phyloP scores from a whole-genome alignment of 2,329 filamentous ascomycete species.

The Penicillium hesseltinei region DNA sequence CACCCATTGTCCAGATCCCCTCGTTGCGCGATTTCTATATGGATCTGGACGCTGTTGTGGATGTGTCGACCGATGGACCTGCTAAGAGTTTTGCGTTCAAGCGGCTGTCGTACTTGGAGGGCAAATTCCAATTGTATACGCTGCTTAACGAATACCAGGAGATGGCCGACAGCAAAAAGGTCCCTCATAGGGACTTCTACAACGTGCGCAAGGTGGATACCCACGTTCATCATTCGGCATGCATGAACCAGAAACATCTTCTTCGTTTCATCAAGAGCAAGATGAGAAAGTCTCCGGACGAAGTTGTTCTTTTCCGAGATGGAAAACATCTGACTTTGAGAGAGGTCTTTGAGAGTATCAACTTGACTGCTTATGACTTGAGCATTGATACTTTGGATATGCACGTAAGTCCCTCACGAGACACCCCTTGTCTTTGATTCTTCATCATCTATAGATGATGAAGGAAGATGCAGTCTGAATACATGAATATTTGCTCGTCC shows the following conservation, averaged over 20 bases:
- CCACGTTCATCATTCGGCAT: conserved; percentile 97
- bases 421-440: not conserved
- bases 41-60: conserved; percentile 81
- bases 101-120: conserved; percentile 90
- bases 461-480: not conserved
- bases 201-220: conserved; percentile 98
- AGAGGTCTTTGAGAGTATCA: conserved; percentile 97
- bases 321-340: conserved; percentile 85
- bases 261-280: conserved; percentile 99
- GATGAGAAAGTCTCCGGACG: conserved; percentile 97
- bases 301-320: conserved; percentile 88
- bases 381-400: conserved; percentile 99
- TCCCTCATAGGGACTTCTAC: conserved; percentile 97
- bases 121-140: conserved; percentile 92
- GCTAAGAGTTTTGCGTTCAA: conserved; percentile 97
- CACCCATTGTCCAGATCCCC: conserved; percentile 78
- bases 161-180: conserved; percentile 94
- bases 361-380: conserved; percentile 92
- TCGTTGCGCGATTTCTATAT: conserved; percentile 94
- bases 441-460: not conserved
- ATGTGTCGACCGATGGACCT: conserved; percentile 90
- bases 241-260: conserved; percentile 99
- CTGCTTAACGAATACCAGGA: conserved; percentile 97
- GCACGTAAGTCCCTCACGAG: conserved; percentile 64
- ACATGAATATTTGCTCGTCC: not conserved